Percentiles rank a stretch among this genome's conserved stretches.
Conservation (phyloP, 2,329 filamentous ascomycete species). For the Cladosporium sp. region DNA sequence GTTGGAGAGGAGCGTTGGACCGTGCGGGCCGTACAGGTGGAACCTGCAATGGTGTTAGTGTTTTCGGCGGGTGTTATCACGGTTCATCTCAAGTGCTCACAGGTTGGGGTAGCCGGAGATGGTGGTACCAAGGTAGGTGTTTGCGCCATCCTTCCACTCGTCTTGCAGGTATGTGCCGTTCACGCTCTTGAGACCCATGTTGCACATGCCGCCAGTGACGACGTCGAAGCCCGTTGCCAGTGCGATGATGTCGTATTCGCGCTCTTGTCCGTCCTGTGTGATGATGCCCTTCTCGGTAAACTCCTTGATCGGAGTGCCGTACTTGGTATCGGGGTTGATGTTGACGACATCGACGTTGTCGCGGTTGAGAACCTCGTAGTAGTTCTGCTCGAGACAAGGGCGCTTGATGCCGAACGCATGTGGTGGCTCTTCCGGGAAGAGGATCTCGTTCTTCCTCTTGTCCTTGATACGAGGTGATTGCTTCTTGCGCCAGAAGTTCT, state of each 20-base stretch:
- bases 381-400: slow-evolving; percentile 43
- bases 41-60: neutral
- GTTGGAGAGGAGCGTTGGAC: slow-evolving; percentile 38
- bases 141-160: slow-evolving; percentile 39
- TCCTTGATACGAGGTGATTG: slow-evolving; percentile 38
- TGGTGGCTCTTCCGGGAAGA: slow-evolving; percentile 40
- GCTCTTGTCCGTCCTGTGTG: slow-evolving; percentile 25
- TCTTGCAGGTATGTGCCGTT: slow-evolving; percentile 26
- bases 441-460: slow-evolving; percentile 39
- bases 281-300: slow-evolving; percentile 40
- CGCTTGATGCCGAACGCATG: slow-evolving; percentile 44
- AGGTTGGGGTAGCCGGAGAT: slow-evolving; percentile 39
- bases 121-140: slow-evolving; percentile 40
- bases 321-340: slow-evolving; percentile 27
- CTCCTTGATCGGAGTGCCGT: slow-evolving; percentile 34
- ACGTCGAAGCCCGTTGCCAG: slow-evolving; percentile 44
- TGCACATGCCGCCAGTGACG: slow-evolving; percentile 42
- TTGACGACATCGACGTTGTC: slow-evolving; percentile 39
- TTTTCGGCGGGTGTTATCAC: neutral
- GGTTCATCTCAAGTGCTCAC: slow-evolving; percentile 21
- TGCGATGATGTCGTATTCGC: slow-evolving; percentile 43
- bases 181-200: slow-evolving; percentile 37
- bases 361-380: slow-evolving; percentile 40
- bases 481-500: slow-evolving; percentile 42
- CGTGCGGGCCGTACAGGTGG: slow-evolving; percentile 37